Conservation (phyloP, 2,329 filamentous ascomycete species). For the Colletotrichum sp. region DNA sequence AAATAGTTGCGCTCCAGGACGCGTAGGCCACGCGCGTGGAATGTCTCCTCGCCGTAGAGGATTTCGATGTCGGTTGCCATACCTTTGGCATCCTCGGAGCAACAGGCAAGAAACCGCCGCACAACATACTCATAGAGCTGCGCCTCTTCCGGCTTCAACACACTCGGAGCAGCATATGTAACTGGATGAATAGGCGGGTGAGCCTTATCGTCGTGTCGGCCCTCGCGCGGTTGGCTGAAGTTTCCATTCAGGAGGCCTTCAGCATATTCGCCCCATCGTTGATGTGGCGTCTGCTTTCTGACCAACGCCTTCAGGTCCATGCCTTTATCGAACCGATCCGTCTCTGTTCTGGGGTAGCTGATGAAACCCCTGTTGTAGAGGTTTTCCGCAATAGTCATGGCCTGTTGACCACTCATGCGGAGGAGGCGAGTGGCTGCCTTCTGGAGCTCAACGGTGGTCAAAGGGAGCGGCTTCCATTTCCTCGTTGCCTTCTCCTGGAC, state of each 20-base stretch:
- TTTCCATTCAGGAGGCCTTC: slow-evolving; percentile 74
- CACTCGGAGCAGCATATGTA: slow-evolving; percentile 73
- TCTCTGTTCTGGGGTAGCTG: slow-evolving; percentile 97
- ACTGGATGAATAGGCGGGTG: slow-evolving; percentile 98
- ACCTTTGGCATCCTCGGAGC: slow-evolving; percentile 91
- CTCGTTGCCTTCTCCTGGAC: slow-evolving; percentile 90
- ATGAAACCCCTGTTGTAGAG: slow-evolving; percentile 96
- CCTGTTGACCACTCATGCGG: slow-evolving; percentile 86
- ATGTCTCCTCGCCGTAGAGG: slow-evolving; percentile 80
- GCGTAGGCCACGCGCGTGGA: slow-evolving; percentile 81
- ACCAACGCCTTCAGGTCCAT: slow-evolving; percentile 84
- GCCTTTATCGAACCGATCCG: slow-evolving; percentile 89
- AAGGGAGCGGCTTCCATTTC: slow-evolving; percentile 90
- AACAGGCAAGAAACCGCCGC: slow-evolving; percentile 92
- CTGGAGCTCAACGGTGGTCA: slow-evolving; percentile 95
- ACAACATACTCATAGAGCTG: slow-evolving; percentile 92
- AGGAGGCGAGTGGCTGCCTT: slow-evolving; percentile 92
- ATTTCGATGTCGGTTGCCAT: slow-evolving; percentile 86
- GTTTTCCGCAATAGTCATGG: slow-evolving; percentile 86
- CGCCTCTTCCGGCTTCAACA: slow-evolving; percentile 70
- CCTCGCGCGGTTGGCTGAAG: slow-evolving; percentile 82
- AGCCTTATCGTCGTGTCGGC: slow-evolving; percentile 91
- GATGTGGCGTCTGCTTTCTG: slow-evolving; percentile 81
- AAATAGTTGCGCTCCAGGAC: slow-evolving; percentile 92
- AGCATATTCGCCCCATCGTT: slow-evolving; percentile 81